Conservation (phyloP, 176 grass and related monocot species). For the Oryza coarctata region DNA sequence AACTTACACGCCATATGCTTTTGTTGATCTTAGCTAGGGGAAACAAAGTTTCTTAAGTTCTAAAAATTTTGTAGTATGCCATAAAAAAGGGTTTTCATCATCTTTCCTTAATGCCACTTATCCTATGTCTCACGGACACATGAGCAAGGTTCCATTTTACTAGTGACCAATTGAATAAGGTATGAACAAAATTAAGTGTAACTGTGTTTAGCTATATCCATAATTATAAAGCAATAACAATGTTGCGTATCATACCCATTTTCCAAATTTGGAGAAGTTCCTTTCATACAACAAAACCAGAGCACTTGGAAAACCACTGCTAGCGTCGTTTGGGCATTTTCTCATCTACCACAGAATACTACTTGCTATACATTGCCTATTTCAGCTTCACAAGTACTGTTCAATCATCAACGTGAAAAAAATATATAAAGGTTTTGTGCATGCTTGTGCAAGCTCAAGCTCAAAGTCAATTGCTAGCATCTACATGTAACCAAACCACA, state of each 20-base stretch:
- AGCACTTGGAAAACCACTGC: no score
- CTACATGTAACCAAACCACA: not conserved
- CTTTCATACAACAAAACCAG: not conserved
- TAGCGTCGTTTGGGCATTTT: not conserved
- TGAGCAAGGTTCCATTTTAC: no score
- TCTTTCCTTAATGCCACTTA: no score
- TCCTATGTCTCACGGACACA: no score
- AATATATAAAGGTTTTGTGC: not conserved
- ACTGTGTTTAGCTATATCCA: not conserved
- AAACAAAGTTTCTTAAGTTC: no score
- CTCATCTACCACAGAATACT: no score
- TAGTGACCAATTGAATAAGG: no score
- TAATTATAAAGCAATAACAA: not conserved
- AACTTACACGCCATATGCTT: not conserved
- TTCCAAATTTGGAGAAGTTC: not conserved
- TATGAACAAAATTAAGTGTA: not conserved
- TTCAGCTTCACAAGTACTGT: not conserved
- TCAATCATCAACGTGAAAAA: not conserved
- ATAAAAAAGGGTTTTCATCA: no score
- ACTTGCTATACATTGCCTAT: not conserved
- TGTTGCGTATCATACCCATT: not conserved
- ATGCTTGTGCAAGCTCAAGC: not conserved
- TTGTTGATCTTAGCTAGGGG: not conserved
- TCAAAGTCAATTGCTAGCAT: not conserved
- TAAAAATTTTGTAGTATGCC: no score